Base-by-base conservation (phyloP, 768 basidiomycete species). In the Mycena polygramma region DNA sequence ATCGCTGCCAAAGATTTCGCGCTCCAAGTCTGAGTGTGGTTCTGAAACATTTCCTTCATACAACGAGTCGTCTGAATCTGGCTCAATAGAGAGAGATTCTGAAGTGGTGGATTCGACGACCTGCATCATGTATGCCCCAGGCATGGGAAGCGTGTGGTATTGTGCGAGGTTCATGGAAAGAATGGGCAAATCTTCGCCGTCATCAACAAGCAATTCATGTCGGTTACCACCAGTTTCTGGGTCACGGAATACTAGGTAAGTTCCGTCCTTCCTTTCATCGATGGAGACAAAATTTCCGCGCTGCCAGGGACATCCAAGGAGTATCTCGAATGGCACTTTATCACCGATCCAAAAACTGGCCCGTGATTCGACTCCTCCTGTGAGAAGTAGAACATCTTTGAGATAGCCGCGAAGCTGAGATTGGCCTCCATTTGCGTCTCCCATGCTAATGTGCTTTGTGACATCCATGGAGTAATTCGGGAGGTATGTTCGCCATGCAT, bases 251-350 rank as follows among this genome's bases (percentile, higher is more conserved):
- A 61, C 52, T 0, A 68, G 36, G 20, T 68, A 68, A 10, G 74
- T 77, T 1, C 76, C 76, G 20, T 74, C 70, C 0, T 62, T 36
- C 0, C 72, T 17, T 60, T 77, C 76, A 15, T 75, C 76, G 41
- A 77, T 77, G 19, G 62, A 63, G 15, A 77, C 76, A 20, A 41
- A 73, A 30, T 77, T 77, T 11, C 70, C 70, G 0, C 60, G 66
- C 63, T 75, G 76, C 76, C 76, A 77, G 7, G 76, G 76, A 2
- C 76, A 22, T 1, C 77, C 77, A 13, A 76, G 63, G 19, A 78
- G 66, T 1, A 78, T 46, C 13, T 66, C 59, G 41, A 77, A 78
- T 0, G 70, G 72, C 0, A 70, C 73, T 26, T 74, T 65, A 9
- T 73, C 64, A 0, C 73, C 75, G 0, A 78, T 65, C 51, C 54